Conservation (phyloP, 169 alveolate genomes). For the Cyclospora cayetanensis region DNA sequence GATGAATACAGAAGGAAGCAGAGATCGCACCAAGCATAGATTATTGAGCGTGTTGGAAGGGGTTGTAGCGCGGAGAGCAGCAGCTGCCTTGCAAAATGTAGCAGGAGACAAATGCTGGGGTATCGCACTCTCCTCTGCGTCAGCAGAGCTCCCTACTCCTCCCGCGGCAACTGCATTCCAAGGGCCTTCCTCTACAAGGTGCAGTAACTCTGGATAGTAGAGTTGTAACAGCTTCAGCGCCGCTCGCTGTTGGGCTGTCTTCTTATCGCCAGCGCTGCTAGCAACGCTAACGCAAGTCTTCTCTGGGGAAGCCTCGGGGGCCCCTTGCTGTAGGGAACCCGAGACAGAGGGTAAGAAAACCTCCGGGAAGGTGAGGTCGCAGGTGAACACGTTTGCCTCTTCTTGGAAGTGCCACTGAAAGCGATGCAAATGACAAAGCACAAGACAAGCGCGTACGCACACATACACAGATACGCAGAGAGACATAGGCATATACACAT, state of each 20-base stretch:
- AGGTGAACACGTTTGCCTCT: background rate
- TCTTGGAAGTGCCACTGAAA: slow-evolving; percentile 18
- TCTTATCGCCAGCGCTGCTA: slow-evolving; percentile 47
- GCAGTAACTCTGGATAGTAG: slow-evolving; percentile 10
- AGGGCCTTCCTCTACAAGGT: background rate
- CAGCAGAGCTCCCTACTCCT: background rate
- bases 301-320: background rate
- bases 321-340: background rate
- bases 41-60: slow-evolving; percentile 57
- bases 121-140: background rate
- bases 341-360: background rate
- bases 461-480: background rate
- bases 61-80: slow-evolving; percentile 29
- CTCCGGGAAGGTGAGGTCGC: background rate
- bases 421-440: background rate
- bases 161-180: background rate
- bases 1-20: background rate
- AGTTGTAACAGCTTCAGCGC: slow-evolving; percentile 15
- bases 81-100: slow-evolving; percentile 15
- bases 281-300: background rate
- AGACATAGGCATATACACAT: background rate
- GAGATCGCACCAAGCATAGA: slow-evolving; percentile 39
- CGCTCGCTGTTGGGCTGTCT: slow-evolving; percentile 54
- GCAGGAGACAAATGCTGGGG: background rate
- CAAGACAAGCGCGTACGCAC: background rate